Base-by-base conservation (phyloP, 2,329 filamentous ascomycete species). In the Nemania serpens region DNA sequence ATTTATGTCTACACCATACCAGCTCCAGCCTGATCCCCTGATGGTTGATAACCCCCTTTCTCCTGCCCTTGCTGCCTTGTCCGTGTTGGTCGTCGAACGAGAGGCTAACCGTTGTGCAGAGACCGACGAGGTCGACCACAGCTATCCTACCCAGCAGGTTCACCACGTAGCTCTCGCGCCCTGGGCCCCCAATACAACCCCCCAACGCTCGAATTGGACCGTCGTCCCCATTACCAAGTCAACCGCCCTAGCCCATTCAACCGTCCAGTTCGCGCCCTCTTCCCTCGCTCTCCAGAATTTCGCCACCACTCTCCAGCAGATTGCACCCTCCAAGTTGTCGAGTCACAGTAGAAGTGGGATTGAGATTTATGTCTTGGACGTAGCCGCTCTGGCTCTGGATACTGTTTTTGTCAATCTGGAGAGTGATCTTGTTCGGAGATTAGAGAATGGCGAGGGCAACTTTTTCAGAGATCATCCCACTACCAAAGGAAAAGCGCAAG, bases 351-450 rank as follows among this genome's bases (percentile, higher is more conserved):
- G 91, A 68, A 86, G 87, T 65, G 87, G 90, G 9, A 90, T 97
- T 66, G 93, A 97, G 75, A 89, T 98, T 64, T 82, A 91, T 59
- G 84, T 96, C 25, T 80, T 96, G 59, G 90, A 96, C 72, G 91
- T 95, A 7, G 83, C 88, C 9, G 91, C 94, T 1, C 77, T 98
- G 25, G 84, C 88, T 1, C 79, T 98, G 25, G 91, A 97, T 62
- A 91, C 91, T 0, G 84, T 98, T 15, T 97, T 92, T 73, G 91
- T 98, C 59, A 92, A 86, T 51, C 81, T 97, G 6, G 93, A 97
- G 72, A 89, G 87, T 50, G 89, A 95, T 58, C 83, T 94, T 6
- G 84, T 95, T 42, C 87, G 88, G 66, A 88, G 91, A 70, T 79
- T 96, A 46, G 91, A 97, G 71, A 88, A 93, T 73, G 88, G 93